Conservation (phyloP, 768 basidiomycete species). For the Leccinum barrowsii region DNA sequence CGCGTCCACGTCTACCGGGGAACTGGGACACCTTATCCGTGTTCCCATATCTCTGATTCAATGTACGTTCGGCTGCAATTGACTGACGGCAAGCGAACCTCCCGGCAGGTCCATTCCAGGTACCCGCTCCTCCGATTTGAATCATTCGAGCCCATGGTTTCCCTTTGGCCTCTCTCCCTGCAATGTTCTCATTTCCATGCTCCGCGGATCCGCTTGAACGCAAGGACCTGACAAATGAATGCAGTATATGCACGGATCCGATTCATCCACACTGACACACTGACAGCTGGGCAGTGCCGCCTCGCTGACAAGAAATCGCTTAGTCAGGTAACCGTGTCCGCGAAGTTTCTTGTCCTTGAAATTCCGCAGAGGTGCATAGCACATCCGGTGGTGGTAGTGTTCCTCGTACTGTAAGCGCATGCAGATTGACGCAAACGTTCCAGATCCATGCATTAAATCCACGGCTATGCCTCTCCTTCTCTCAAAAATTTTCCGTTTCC, state of each 20-base stretch:
- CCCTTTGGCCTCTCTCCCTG: neutral
- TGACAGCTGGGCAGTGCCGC: neutral
- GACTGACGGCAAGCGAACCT: neutral
- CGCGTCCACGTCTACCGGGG: neutral
- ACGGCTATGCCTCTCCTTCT: neutral
- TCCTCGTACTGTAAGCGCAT: neutral
- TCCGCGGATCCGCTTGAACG: neutral
- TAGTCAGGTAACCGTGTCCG: neutral
- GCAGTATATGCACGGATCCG: neutral
- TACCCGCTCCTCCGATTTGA: neutral
- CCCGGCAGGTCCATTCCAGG: neutral
- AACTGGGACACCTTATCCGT: neutral
- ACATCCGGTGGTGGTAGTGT: neutral
- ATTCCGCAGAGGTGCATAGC: neutral
- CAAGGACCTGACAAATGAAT: neutral
- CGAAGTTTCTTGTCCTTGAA: neutral
- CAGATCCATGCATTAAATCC: neutral
- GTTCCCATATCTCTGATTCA: no score
- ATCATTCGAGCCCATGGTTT: neutral
- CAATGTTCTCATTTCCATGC: neutral
- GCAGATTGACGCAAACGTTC: neutral
- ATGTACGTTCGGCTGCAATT: neutral
- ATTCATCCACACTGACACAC: neutral
- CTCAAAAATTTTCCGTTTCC: neutral
- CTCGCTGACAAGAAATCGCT: neutral